Evolutionary conservation across 73 alveolate genomes (phyloP).

Genomic region (Vitrella brassicaformis): DNA sequence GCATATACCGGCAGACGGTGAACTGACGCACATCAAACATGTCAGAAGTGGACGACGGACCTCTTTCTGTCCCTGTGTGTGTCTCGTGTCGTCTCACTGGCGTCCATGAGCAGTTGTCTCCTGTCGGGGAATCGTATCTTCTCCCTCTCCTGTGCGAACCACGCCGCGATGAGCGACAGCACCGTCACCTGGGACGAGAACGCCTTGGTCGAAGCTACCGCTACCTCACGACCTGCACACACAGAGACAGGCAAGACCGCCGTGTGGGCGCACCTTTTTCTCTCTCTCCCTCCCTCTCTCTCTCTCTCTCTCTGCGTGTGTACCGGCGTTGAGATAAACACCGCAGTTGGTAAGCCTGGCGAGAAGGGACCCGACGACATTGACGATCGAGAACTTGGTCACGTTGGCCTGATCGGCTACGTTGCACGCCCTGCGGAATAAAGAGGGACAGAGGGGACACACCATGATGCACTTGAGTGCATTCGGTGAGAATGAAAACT

Average conservation of each 20-base stretch:
- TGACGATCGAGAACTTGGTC: slow-evolving; percentile 40
- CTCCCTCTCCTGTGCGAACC: slow-evolving; percentile 43
- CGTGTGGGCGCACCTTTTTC: no score
- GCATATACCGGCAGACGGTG: not conserved
- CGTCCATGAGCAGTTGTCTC: not conserved
- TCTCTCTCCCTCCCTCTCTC: no score
- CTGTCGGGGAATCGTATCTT: not conserved
- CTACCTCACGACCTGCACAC: slow-evolving; percentile 60
- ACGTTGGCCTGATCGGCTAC: slow-evolving; percentile 17
- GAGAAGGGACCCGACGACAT: slow-evolving; percentile 41
- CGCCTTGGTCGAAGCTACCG: slow-evolving; percentile 63
- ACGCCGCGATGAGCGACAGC: slow-evolving; percentile 37
- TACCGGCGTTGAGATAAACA: slow-evolving; percentile 56
- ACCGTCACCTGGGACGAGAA: slow-evolving; percentile 47
- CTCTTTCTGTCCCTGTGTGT: no score
- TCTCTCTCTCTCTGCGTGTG: no score
- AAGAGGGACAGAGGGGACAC: no score
- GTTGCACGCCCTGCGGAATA: no score
- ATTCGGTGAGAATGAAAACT: no score
- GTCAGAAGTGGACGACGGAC: no score
- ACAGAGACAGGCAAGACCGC: no score
- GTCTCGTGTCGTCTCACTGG: no score
- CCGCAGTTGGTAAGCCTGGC: slow-evolving; percentile 51
- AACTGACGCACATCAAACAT: no score
- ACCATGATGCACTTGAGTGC: no score